Conservation (phyloP, 2,329 filamentous ascomycete genomes). For the Thelonectria blattea region DNA sequence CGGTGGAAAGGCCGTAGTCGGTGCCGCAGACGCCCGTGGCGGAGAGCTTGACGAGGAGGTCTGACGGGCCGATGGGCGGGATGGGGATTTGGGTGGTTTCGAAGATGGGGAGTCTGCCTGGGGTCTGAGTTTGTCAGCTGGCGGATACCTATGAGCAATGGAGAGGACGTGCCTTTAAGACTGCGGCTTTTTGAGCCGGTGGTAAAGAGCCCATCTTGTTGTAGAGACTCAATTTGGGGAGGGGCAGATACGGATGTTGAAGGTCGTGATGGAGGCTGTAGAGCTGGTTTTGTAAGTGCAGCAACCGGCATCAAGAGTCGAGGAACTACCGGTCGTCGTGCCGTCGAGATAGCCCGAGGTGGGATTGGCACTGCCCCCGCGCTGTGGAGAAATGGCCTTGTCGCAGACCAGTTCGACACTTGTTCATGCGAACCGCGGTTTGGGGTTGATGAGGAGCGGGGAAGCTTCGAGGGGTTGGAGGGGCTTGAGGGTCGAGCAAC, state of each 20-base stretch:
- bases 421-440: neutral
- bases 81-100: neutral
- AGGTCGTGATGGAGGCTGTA: neutral
- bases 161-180: neutral
- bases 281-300: neutral
- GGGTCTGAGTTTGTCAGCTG: neutral
- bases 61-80: neutral
- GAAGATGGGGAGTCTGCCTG: neutral
- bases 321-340: neutral
- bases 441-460: neutral
- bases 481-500: neutral
- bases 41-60: slow-evolving; percentile 22
- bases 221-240: neutral
- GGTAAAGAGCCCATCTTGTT: neutral
- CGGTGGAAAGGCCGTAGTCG: slow-evolving; percentile 27
- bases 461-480: neutral
- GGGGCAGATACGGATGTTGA: neutral
- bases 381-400: neutral
- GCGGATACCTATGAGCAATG: neutral
- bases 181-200: neutral
- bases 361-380: neutral
- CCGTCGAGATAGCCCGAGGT: neutral
- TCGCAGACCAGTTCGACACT: neutral
- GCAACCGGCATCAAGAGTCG: neutral
- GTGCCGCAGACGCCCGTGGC: slow-evolving; percentile 30